A percentile compares a stretch with the other conserved stretches of the same genome.
Evolutionary conservation across 257 asterid species (phyloP).

Genomic region (Solanum peruvianum): DNA sequence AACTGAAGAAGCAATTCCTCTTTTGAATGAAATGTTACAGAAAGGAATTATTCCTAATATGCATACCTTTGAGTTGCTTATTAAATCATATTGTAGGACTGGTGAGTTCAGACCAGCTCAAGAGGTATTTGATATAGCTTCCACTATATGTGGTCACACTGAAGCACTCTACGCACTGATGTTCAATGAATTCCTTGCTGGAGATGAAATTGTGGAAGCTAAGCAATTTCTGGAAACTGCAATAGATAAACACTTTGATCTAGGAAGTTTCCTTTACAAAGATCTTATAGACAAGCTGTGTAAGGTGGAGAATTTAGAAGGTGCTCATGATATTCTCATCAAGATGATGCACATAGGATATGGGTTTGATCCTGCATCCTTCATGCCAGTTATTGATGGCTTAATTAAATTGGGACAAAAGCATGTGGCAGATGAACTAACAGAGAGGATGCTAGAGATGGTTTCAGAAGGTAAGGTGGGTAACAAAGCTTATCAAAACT

Average conservation of each 20-base stretch:
- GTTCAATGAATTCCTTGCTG: conserved; percentile 69
- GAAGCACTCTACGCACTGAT: conserved; percentile 50
- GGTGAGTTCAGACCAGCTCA: conserved; percentile 92
- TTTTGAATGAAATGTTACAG: conserved; percentile 79
- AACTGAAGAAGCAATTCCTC: conserved; percentile 70
- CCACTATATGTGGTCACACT: conserved; percentile 50
- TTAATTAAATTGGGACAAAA: conserved; percentile 47
- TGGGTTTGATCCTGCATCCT: conserved; percentile 67
- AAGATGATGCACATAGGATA: conserved; percentile 56
- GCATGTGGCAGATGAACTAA: conserved; percentile 60
- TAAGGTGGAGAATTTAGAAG: conserved; percentile 38
- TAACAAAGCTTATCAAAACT: conserved; percentile 22
- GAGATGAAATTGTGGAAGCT: conserved; percentile 69
- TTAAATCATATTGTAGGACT: conserved; percentile 59
- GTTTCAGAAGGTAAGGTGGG: conserved; percentile 32
- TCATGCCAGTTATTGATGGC: conserved; percentile 79
- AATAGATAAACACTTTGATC: conserved; percentile 40
- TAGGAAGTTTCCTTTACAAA: conserved; percentile 48
- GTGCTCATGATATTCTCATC: conserved; percentile 41
- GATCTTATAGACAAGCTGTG: conserved; percentile 55
- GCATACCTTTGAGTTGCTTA: conserved; percentile 47
- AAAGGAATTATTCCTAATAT: conserved; percentile 53
- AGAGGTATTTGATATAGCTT: conserved; percentile 57
- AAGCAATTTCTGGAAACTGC: conserved; percentile 59
- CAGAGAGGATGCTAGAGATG: conserved; percentile 63